Percentiles rank a stretch among this genome's conserved stretches.
Conservation (phyloP, 2,329 filamentous ascomycete genomes). For the Hortaea werneckii region DNA sequence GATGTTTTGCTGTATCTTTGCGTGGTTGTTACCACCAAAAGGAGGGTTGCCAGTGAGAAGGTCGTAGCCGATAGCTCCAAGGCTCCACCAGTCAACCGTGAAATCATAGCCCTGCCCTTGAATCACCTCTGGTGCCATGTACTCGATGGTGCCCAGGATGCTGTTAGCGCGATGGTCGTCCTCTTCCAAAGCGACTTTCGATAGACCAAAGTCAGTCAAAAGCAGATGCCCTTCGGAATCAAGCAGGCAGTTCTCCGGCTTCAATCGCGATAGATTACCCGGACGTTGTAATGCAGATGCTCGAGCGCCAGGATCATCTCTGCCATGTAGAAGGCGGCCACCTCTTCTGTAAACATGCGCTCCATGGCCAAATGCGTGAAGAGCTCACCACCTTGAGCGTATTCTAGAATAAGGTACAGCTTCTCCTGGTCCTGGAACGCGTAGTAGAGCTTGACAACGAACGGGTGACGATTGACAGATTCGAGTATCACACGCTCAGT, state of each 20-base stretch:
- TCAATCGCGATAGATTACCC: conserved; percentile 94
- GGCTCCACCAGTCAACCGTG: conserved; percentile 97
- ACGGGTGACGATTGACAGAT: conserved; percentile 90
- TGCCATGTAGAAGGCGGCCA: conserved; percentile 94
- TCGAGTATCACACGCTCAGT: conserved; percentile 92
- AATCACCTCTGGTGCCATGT: conserved; percentile 97
- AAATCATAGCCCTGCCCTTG: conserved; percentile 82
- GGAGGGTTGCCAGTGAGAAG: conserved; percentile 86
- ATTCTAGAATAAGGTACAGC: conserved; percentile 93
- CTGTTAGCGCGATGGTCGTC: conserved; percentile 64
- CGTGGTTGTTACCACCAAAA: conserved; percentile 81
- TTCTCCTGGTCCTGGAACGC: conserved; percentile 98
- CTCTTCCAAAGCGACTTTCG: conserved; percentile 78
- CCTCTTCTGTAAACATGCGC: conserved; percentile 86
- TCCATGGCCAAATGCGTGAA: conserved; percentile 92
- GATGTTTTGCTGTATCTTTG: conserved; percentile 94
- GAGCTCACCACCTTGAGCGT: conserved; percentile 90
- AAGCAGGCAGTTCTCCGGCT: conserved; percentile 93
- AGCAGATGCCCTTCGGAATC: conserved; percentile 86
- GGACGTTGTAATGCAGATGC: conserved; percentile 83
- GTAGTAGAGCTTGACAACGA: conserved; percentile 96
- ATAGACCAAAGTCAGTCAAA: conserved; percentile 91
- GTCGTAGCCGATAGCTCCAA: conserved; percentile 86
- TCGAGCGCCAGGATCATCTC: conserved; percentile 92
- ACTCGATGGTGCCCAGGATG: conserved; percentile 88